Evolutionary conservation across 108 stramenopile genomes (phyloP).

Genomic region (Cyclostephanos tholiformis): DNA sequence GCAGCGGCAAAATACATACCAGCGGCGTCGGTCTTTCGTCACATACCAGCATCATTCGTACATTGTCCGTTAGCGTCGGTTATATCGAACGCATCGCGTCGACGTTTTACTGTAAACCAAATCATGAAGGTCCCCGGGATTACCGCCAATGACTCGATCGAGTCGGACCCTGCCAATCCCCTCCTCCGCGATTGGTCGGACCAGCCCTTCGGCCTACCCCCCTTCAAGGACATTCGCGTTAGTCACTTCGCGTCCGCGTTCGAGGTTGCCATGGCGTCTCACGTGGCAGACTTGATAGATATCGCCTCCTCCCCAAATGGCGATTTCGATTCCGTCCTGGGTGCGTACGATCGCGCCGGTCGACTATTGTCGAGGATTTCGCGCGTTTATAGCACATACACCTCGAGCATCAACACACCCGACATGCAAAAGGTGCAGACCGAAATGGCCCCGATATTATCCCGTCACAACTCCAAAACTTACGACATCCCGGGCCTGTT

Average conservation of each 20-base stretch:
- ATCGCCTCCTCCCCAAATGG: conserved; percentile 56
- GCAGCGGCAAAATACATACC: no score
- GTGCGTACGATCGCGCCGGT: conserved; percentile 64
- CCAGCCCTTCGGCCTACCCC: conserved; percentile 65
- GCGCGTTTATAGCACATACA: conserved; percentile 58
- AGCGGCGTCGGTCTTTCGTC: no score
- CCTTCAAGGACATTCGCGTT: conserved; percentile 51
- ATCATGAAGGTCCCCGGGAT: no score
- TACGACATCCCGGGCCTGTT: conserved; percentile 76
- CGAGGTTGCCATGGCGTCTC: conserved; percentile 56
- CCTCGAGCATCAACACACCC: conserved; percentile 53
- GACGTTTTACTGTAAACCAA: no score
- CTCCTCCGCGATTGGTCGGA: conserved; percentile 56
- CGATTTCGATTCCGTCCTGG: conserved; percentile 59
- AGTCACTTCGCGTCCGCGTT: conserved; percentile 60
- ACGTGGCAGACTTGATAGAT: conserved; percentile 55
- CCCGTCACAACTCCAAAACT: conserved; percentile 47
- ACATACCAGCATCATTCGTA: no score
- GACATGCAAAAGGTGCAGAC: conserved; percentile 65
- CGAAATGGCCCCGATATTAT: conserved; percentile 59
- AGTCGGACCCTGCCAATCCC: conserved; percentile 52
- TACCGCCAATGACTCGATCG: no score
- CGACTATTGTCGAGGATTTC: conserved; percentile 32
- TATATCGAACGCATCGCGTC: no score
- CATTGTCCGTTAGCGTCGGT: no score